phyloP scores from a whole-genome alignment of 345 rosid genomes.

The Cochlearia excelsa region DNA sequence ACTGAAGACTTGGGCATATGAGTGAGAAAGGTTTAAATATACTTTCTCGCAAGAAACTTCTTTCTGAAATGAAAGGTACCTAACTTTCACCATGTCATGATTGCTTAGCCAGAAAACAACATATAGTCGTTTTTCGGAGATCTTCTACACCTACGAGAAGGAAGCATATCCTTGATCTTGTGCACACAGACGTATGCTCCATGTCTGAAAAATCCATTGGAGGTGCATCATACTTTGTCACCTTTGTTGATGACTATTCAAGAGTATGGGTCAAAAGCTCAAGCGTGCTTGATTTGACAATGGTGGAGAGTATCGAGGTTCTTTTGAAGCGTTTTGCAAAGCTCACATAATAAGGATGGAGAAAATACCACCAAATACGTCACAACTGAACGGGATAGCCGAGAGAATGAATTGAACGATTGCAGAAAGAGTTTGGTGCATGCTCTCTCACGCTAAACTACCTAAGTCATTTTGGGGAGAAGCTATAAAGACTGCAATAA shows the following conservation, averaged over 20 bases:
- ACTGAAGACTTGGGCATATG: neutral
- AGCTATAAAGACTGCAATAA: too few relatives aligned
- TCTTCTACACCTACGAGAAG: neutral
- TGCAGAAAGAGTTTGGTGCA: too few relatives aligned
- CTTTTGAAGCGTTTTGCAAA: neutral
- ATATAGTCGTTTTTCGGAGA: neutral
- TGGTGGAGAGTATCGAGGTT: neutral
- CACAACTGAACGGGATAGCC: neutral
- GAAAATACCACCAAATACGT: neutral
- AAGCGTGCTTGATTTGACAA: neutral
- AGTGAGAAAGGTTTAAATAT: neutral
- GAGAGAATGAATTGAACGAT: neutral
- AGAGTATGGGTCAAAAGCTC: neutral
- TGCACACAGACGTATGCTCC: neutral
- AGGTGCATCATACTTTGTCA: neutral
- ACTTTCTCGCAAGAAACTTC: neutral
- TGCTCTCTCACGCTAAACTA: too few relatives aligned
- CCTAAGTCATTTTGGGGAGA: too few relatives aligned
- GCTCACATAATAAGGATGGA: neutral
- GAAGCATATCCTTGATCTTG: neutral
- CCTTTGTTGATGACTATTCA: neutral
- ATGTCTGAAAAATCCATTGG: neutral
- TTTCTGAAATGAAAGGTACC: neutral
- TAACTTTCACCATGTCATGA: neutral
- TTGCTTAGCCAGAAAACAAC: constrained; percentile 7